Evolutionary conservation across 306 rosid genomes (phyloP), one percentile per base, ranked within the genome.

Genomic region (Carpinus viminea): DNA sequence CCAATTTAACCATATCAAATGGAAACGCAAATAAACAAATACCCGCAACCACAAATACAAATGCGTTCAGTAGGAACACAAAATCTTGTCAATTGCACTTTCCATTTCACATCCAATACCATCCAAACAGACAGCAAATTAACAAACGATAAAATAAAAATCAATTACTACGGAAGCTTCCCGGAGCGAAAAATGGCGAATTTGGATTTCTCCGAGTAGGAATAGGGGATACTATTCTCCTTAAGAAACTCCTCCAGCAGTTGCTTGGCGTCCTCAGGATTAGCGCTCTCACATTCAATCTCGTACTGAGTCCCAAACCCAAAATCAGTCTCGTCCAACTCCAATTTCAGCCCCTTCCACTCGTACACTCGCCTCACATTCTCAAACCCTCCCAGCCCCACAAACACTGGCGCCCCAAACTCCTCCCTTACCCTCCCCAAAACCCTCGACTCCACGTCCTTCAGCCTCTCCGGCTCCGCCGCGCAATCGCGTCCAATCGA

Each of bases 281-380:
- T 91, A 51, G 34, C 24, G 78, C 87, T 92, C 89, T 95, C 98
- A 75, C 98, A 95, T 76, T 95, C 99, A 26, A 93, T 93, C 89
- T 95, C 99, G 48, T 84, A 91, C 83, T 77, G 70, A 62, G 85
- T 91, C 13, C 98, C 98, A 79, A 89, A 95, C 64, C 72, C 89
- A 79, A 87, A 95, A 70, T 65, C 57, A 1, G 98, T 91, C 82
- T 95, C 93, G 76, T 95, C 99, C 76, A 95, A 88, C 82, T 95
- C 99, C 91, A 95, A 85, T 79, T 88, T 89, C 88, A 95, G 83
- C 15, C 93, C 98, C 68, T 93, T 85, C 98, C 98, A 95, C 41
- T 91, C 93, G 78, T 87, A 93, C 48, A 95, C 96, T 43, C 48
- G 87, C 86, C 99, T 91, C 89, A 93, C 85, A 65, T 93, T 95